A percentile compares a stretch with the other conserved stretches of the same genome.
phyloP scores from a whole-genome alignment of 2,329 filamentous ascomycete genomes.

The Aureobasidium namibiae region DNA sequence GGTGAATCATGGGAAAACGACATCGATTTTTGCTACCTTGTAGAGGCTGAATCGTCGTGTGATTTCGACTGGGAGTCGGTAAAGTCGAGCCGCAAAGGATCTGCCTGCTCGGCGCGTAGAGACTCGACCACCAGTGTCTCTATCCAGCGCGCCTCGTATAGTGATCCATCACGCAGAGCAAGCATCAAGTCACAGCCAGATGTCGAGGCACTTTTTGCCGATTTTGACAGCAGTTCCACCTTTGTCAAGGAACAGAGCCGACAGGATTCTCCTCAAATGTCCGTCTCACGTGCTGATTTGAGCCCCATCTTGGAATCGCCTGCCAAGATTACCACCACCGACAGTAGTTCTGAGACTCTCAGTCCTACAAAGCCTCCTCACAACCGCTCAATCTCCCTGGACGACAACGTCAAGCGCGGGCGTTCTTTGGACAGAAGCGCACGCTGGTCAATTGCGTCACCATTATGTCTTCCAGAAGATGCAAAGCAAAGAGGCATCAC shows the following conservation, averaged over 20 bases:
- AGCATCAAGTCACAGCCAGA: conserved; percentile 7
- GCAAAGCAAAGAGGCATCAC: background rate
- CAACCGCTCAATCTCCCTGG: background rate
- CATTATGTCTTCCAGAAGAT: conserved; percentile 6
- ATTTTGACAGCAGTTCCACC: conserved; percentile 3
- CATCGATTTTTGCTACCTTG: conserved; percentile 55
- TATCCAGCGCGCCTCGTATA: background rate
- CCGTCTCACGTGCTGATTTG: background rate
- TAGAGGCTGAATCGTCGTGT: conserved; percentile 52
- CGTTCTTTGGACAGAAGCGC: background rate
- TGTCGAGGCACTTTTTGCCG: conserved; percentile 9
- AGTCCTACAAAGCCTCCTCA: background rate
- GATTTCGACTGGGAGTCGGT: conserved; percentile 48
- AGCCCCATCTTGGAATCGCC: conserved; percentile 10
- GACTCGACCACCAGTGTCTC: conserved; percentile 12
- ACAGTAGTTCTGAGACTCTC: background rate
- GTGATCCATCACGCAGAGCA: background rate
- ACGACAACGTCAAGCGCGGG: background rate
- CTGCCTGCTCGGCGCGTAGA: conserved; percentile 8
- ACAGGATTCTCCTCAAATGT: conserved; percentile 5
- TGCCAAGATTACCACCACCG: background rate
- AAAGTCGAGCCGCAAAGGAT: conserved; percentile 14
- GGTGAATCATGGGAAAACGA: conserved; percentile 52
- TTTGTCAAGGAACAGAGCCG: conserved; percentile 5
- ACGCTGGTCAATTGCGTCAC: conserved; percentile 24